phyloP scores from a whole-genome alignment of 768 basidiomycete genomes.

The Lyophyllum semitale region DNA sequence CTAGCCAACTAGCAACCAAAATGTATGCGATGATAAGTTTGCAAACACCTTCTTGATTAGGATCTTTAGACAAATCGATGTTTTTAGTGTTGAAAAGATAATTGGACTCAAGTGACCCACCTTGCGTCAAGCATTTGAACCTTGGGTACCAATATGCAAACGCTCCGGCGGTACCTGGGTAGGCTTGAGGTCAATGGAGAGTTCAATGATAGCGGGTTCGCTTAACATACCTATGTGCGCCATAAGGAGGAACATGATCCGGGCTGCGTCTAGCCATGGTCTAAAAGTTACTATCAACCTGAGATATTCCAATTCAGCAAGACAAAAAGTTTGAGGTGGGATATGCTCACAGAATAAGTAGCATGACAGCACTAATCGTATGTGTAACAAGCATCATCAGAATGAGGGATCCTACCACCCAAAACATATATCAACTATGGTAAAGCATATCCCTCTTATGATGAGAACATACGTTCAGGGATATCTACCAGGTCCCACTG shows the following conservation, averaged over 20 bases:
- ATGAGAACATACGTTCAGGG: constrained; percentile 42
- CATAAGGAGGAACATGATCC: constrained; percentile 45
- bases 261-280: constrained; percentile 54
- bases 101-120: constrained; percentile 28
- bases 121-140: constrained; percentile 44
- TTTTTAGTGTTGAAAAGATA: not conserved
- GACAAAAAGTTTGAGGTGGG: constrained; percentile 2
- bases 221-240: constrained; percentile 45
- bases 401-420: constrained; percentile 43
- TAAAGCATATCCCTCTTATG: too few species aligned
- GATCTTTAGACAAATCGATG: constrained; percentile 26
- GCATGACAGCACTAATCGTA: constrained; percentile 36
- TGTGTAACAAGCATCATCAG: constrained; percentile 44
- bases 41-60: constrained; percentile 46
- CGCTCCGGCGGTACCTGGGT: constrained; percentile 41
- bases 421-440: not conserved
- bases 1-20: constrained; percentile 52
- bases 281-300: constrained; percentile 52
- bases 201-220: not conserved
- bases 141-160: constrained; percentile 44
- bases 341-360: constrained; percentile 43
- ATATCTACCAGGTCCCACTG: constrained; percentile 47
- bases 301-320: not conserved
- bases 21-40: constrained; percentile 49
- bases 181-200: constrained; percentile 1